Evolutionary conservation across 306 rosid genomes (phyloP).

Genomic region (Trifolium dubium): DNA sequence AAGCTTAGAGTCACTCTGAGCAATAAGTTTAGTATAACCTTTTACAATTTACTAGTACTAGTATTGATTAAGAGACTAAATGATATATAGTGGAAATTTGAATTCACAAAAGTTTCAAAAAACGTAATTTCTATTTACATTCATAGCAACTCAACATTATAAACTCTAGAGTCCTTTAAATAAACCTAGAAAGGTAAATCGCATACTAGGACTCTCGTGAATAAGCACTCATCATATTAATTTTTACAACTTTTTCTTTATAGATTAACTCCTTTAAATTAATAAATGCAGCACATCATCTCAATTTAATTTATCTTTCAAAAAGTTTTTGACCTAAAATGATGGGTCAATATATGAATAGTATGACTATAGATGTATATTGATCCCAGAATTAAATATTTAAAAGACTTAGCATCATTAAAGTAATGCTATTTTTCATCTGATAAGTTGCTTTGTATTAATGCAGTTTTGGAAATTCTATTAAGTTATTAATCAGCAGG

Average conservation of each 20-base stretch:
- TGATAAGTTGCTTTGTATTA: slow-evolving; percentile 5
- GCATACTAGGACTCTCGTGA: slow-evolving; percentile 24
- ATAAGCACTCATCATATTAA: slow-evolving; percentile 16
- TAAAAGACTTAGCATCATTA: neutral
- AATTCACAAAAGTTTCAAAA: slow-evolving; percentile 38
- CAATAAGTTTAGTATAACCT: too few relatives aligned
- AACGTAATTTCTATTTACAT: slow-evolving; percentile 29
- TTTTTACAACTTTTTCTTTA: slow-evolving; percentile 25
- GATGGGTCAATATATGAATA: slow-evolving; percentile 6
- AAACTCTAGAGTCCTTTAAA: slow-evolving; percentile 1
- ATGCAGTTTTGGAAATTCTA: slow-evolving; percentile 20
- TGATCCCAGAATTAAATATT: slow-evolving; percentile 28
- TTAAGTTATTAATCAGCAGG: slow-evolving; percentile 2
- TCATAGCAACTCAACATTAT: too few relatives aligned
- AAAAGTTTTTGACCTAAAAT: slow-evolving; percentile 28
- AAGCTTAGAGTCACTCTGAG: too few relatives aligned
- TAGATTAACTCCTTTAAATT: slow-evolving; percentile 26
- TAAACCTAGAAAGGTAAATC: neutral
- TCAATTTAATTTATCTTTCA: neutral
- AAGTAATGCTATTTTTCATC: slow-evolving; percentile 5
- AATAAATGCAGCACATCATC: neutral
- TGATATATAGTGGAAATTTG: slow-evolving; percentile 31
- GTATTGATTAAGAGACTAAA: too few relatives aligned
- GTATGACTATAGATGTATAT: neutral
- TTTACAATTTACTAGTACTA: too few relatives aligned